Conservation (phyloP, 1,284 basidiomycete species). For the Athelia sp. region DNA sequence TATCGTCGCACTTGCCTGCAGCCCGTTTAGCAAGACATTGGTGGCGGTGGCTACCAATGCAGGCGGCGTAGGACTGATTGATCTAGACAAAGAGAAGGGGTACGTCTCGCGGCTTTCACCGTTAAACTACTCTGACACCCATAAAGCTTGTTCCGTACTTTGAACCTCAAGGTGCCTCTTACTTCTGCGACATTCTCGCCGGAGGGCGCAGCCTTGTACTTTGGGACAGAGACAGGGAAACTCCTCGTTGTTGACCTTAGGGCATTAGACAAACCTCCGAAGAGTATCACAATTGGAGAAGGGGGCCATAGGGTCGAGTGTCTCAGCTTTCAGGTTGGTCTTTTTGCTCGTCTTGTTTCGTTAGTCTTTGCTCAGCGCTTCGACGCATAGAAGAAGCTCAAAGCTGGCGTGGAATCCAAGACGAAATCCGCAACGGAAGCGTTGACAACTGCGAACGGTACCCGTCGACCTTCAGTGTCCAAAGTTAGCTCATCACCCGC, state of each 20-base stretch:
- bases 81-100: conserved; percentile 72
- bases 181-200: conserved; percentile 60
- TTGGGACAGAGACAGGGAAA: conserved; percentile 59
- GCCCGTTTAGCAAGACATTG: conserved; percentile 70
- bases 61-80: conserved; percentile 52
- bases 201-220: conserved; percentile 60
- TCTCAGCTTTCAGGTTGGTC: conserved; percentile 52
- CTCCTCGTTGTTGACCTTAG: conserved; percentile 59
- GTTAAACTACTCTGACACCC: conserved; percentile 2
- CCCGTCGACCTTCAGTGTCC: background rate
- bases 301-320: conserved; percentile 40
- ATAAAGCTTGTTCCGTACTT: conserved; percentile 48
- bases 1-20: conserved; percentile 51
- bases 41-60: conserved; percentile 50
- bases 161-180: conserved; percentile 45
- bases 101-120: conserved; percentile 30
- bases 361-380: background rate
- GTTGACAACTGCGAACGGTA: conserved; percentile 2
- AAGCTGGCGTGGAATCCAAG: conserved; percentile 12
- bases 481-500: conserved; percentile 3
- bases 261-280: conserved; percentile 56
- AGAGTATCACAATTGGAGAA: conserved; percentile 43
- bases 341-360: no score
- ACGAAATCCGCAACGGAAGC: conserved; percentile 6
- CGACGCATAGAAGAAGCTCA: conserved; percentile 31